phyloP scores from a whole-genome alignment of 2,329 filamentous ascomycete species.

The Lojkania enalia region DNA sequence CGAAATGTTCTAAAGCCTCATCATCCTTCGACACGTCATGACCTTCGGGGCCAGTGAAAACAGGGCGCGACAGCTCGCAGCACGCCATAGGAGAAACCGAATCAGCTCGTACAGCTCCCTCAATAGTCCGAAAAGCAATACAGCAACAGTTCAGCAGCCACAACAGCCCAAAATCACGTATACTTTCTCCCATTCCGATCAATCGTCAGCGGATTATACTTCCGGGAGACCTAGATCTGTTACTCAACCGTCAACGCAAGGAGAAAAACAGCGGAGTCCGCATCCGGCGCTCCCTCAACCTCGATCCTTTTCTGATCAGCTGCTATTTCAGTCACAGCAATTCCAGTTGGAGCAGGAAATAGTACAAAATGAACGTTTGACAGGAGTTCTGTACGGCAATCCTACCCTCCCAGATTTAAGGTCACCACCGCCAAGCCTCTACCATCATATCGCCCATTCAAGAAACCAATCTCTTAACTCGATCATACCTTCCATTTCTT shows the following conservation, averaged over 20 bases:
- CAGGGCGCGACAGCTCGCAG: slow-evolving; percentile 40
- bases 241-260: too few species aligned
- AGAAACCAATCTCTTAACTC: too few species aligned
- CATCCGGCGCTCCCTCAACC: too few species aligned
- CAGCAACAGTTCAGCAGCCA: slow-evolving; percentile 13
- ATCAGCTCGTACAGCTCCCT: slow-evolving; percentile 25
- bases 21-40: too few species aligned
- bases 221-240: too few species aligned
- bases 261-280: too few species aligned
- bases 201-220: too few species aligned
- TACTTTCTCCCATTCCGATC: background rate
- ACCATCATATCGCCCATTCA: background rate
- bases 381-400: slow-evolving; percentile 27
- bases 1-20: too few species aligned
- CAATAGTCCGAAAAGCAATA: slow-evolving; percentile 10
- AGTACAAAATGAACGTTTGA: slow-evolving; percentile 28
- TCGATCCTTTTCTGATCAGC: slow-evolving; percentile 4
- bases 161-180: slow-evolving; percentile 5
- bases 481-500: too few species aligned
- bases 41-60: slow-evolving; percentile 39
- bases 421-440: slow-evolving; percentile 8
- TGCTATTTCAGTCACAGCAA: slow-evolving; percentile 6
- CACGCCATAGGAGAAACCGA: slow-evolving; percentile 32
- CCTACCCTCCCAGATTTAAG: slow-evolving; percentile 3
- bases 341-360: slow-evolving; percentile 21